Percentiles rank a stretch among this genome's conserved stretches.
Conservation (phyloP, 768 basidiomycete genomes). For the Mrakia frigida region DNA sequence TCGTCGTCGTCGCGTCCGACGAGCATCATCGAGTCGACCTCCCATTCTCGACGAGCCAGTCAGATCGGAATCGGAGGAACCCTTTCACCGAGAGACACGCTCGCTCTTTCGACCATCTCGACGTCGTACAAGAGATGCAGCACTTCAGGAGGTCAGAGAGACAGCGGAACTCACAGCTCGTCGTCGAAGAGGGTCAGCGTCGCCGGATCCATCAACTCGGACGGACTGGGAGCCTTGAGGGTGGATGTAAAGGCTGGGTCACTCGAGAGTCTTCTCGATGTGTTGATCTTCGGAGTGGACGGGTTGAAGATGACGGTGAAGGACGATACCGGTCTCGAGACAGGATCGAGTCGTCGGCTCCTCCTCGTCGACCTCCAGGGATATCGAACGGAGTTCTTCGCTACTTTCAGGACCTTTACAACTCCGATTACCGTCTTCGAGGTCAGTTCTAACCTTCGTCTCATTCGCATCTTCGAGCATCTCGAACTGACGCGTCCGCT, state of each 20-base stretch:
- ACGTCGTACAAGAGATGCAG: constrained; percentile 17
- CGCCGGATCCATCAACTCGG: constrained; percentile 38
- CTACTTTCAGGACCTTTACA: constrained; percentile 72
- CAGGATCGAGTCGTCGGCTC: constrained; percentile 5
- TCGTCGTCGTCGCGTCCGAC: constrained; percentile 8
- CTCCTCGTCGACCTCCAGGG: constrained; percentile 55
- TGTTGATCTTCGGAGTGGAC: constrained; percentile 69
- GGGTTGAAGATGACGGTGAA: constrained; percentile 26
- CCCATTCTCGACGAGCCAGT: constrained; percentile 6
- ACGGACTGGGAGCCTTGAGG: constrained; percentile 61
- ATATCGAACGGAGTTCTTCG: constrained; percentile 77
- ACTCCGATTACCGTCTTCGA: constrained; percentile 78
- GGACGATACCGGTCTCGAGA: constrained; percentile 16
- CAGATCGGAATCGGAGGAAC: not conserved
- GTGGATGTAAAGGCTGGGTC: constrained; percentile 75
- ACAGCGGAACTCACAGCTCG: not conserved
- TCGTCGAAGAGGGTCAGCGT: constrained; percentile 13
- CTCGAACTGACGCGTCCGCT: too few species aligned
- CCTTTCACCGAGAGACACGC: not conserved
- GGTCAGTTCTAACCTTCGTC: constrained; percentile 49
- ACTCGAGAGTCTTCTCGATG: constrained; percentile 64
- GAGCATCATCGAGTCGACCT: constrained; percentile 15
- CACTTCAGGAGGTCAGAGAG: not conserved
- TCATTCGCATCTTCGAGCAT: not conserved
- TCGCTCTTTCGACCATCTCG: not conserved